Evolutionary conservation across 306 rosid genomes (phyloP), one percentile per base, ranked within the genome.

Genomic region (Cucurbita maxima): DNA sequence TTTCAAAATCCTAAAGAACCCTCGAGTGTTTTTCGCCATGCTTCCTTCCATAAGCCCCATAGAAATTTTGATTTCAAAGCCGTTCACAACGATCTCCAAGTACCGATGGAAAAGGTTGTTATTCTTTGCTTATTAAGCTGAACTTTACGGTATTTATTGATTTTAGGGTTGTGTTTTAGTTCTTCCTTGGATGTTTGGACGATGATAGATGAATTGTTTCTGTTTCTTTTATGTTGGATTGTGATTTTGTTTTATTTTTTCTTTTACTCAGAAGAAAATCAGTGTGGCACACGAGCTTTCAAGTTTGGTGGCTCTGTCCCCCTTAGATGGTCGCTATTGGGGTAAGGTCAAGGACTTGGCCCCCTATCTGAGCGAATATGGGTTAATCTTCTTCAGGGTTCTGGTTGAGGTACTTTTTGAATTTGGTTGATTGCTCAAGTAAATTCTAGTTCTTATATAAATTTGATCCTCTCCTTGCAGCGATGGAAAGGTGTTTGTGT

Each of bases 241-340:
- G n/a, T 34, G 75, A 72, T 54, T 53, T 30, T 53, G 16, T 10
- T 58, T 34, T 59, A 0, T 25, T 34, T 72, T 72, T 18, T 16
- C 7, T 72, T 48, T 71, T 38, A 4, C 37, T 19, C 66, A 53
- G 76, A 22, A 47, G 76, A 41, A 73, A 40, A 40, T 56, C 8
- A 15, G 20, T 56, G 64, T 2, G 51, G 86, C 71, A 71, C 43
- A 82, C 4, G 83, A 86, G 75, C 84, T 82, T 58, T 88, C 90
- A 47, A 75, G 78, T 76, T 77, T 88, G 79, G 84, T 85, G 52
- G 88, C 93, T 71, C 45, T 88, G 74, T 88, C 94, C 18, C 94
- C 94, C 1, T 79, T 88, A 77, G 94, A 88, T 74, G 94, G 94
- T 61, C 94, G 90, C 41, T 88, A 86, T 64, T 81, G 94, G 86